Evolutionary conservation across 768 basidiomycete genomes (phyloP).

Genomic region (Trametes cingulata): DNA sequence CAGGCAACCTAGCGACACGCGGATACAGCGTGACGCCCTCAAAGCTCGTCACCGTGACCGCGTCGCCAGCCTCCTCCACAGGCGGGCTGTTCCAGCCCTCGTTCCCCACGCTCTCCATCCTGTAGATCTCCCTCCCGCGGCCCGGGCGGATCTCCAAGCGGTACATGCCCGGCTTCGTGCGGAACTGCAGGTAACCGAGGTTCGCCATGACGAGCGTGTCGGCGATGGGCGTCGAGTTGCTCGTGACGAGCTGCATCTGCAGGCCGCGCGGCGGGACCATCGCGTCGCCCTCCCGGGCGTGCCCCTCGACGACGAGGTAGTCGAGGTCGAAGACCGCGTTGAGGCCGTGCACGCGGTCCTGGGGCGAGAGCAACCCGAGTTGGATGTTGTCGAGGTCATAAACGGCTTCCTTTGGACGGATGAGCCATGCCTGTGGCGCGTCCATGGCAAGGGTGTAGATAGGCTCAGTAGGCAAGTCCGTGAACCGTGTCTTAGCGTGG

Average conservation of each 20-base stretch:
- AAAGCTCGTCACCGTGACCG: constrained; percentile 84
- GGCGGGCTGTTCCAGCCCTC: constrained; percentile 84
- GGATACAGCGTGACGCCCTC: constrained; percentile 91
- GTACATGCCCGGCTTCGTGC: constrained; percentile 88
- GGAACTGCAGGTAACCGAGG: constrained; percentile 95
- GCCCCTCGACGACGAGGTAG: constrained; percentile 91
- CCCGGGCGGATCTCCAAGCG: constrained; percentile 81
- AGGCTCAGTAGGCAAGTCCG: constrained; percentile 75
- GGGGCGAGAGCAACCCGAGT: constrained; percentile 60
- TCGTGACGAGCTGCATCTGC: constrained; percentile 76
- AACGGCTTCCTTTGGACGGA: constrained; percentile 81
- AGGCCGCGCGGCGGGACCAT: constrained; percentile 83
- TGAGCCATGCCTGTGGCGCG: constrained; percentile 89
- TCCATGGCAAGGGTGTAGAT: constrained; percentile 96
- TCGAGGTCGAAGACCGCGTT: constrained; percentile 86
- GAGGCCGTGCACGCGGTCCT: constrained; percentile 54
- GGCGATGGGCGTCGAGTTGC: constrained; percentile 50
- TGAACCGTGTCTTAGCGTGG: constrained; percentile 61
- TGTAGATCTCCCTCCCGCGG: constrained; percentile 76
- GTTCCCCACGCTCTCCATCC: constrained; percentile 83
- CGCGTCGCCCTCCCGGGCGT: constrained; percentile 73
- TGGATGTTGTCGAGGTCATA: constrained; percentile 98
- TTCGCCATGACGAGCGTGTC: constrained; percentile 95
- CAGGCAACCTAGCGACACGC: constrained; percentile 62
- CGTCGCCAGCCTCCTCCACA: constrained; percentile 66